Evolutionary conservation across 352 stramenopile genomes (phyloP).

Genomic region (Pythium coloratum): DNA sequence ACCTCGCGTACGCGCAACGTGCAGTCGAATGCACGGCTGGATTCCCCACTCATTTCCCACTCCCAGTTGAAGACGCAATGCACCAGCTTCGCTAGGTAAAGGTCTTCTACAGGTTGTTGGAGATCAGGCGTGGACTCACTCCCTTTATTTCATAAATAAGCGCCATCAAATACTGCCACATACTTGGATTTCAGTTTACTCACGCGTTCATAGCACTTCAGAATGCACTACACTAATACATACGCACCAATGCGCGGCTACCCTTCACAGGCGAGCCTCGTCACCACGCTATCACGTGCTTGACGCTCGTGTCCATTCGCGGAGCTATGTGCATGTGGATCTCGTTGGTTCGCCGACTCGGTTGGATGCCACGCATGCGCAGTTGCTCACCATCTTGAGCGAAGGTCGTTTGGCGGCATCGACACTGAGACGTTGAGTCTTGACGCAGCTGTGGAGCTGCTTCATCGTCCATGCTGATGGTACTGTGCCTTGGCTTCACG

Average conservation of each 20-base stretch:
- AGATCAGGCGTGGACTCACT: too few relatives aligned
- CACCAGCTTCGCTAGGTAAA: neutral
- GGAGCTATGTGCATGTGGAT: constrained; percentile 3
- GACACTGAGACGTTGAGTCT: neutral
- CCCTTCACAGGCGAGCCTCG: too few relatives aligned
- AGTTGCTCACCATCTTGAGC: constrained; percentile 1
- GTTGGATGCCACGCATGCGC: neutral
- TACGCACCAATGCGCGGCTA: too few relatives aligned
- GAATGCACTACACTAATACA: too few relatives aligned
- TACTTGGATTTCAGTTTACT: too few relatives aligned
- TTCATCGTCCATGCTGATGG: too few relatives aligned
- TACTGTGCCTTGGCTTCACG: too few relatives aligned
- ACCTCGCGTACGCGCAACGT: neutral
- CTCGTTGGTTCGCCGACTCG: neutral
- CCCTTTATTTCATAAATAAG: too few relatives aligned
- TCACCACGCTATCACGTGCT: constrained; percentile 1
- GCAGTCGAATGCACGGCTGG: neutral
- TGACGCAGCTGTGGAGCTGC: too few relatives aligned
- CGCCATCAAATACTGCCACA: too few relatives aligned
- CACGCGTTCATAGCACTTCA: too few relatives aligned
- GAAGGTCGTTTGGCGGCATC: neutral
- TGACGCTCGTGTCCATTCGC: constrained; percentile 1
- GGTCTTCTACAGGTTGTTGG: too few relatives aligned
- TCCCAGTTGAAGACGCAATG: neutral
- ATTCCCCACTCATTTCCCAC: neutral